These are phyloP conservation scores for Fusarium miscanthi DNA, from an alignment of 2,329 filamentous ascomycete species.

Conservation along the genomic window DNA sequence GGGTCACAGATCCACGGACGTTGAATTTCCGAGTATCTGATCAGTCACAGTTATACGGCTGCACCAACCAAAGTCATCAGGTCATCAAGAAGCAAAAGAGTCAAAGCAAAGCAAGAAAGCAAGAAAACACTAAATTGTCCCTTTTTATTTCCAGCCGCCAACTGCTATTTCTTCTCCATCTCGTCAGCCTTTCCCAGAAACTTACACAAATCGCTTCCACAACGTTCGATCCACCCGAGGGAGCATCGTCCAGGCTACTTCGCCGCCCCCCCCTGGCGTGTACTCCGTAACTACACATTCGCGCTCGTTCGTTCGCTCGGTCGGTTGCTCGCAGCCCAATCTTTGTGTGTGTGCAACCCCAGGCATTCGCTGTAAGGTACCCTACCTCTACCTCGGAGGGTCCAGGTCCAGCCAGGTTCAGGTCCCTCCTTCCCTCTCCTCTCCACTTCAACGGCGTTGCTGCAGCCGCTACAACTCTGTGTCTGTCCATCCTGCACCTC, in stretches of 20 bases:
- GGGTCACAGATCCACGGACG: conserved; percentile 6
- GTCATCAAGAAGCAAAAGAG: conserved; percentile 22
- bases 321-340: not conserved
- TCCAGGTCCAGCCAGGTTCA: conserved; percentile 6
- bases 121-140: not conserved
- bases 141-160: not conserved
- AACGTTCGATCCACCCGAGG: conserved; percentile 31
- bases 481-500: not conserved
- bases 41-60: conserved; percentile 19
- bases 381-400: conserved; percentile 23
- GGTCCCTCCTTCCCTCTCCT: conserved; percentile 9
- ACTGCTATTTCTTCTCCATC: not conserved
- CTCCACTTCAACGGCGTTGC: conserved; percentile 35
- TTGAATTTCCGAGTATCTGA: conserved; percentile 3
- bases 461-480: conserved; percentile 4
- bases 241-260: conserved; percentile 6
- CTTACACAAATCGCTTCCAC: conserved; percentile 35
- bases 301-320: not conserved
- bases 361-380: conserved; percentile 38
- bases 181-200: not conserved
- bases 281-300: not conserved
- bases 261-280: conserved; percentile 26
- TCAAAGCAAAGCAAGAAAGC: not conserved
- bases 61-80: conserved; percentile 16
- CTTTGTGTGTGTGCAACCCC: conserved; percentile 17